These are phyloP conservation scores for Aureobasidium sp. DNA, from an alignment of 2,329 filamentous ascomycete genomes.

Conservation along the genomic window DNA sequence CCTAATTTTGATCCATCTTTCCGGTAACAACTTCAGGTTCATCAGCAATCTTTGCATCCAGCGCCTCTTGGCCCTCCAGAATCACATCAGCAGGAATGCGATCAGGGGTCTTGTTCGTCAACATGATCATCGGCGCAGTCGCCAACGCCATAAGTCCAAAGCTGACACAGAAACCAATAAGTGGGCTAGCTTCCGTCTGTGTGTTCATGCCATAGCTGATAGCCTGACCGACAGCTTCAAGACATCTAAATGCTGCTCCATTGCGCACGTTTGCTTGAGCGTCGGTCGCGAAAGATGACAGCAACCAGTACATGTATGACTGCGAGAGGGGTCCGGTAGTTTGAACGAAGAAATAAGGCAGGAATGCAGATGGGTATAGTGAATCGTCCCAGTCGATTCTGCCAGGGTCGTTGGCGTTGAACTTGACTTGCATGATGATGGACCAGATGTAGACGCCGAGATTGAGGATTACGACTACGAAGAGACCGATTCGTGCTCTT, in stretches of 20 bases:
- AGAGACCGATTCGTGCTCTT: conserved; percentile 39
- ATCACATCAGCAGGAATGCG: conserved; percentile 20
- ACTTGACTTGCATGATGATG: conserved; percentile 11
- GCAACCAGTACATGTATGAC: conserved; percentile 14
- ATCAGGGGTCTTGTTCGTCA: conserved; percentile 28
- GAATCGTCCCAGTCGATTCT: conserved; percentile 11
- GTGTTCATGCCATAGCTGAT: conserved; percentile 13
- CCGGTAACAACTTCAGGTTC: background rate
- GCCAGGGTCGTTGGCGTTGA: conserved; percentile 7
- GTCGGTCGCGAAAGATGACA: conserved; percentile 12
- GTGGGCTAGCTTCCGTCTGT: background rate
- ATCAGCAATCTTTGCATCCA: conserved; percentile 2
- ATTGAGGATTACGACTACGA: conserved; percentile 39
- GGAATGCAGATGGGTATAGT: background rate
- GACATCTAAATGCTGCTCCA: conserved; percentile 6
- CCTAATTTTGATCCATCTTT: background rate
- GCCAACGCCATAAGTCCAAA: conserved; percentile 27
- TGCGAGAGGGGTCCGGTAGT: conserved; percentile 10
- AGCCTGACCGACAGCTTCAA: conserved; percentile 11
- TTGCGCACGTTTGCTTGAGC: conserved; percentile 12
- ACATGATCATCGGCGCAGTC: conserved; percentile 25
- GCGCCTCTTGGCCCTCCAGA: conserved; percentile 16
- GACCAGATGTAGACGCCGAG: conserved; percentile 24
- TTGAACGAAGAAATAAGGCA: conserved; percentile 12
- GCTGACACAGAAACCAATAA: conserved; percentile 22